Percentiles rank a stretch among this genome's conserved stretches.
phyloP scores from a whole-genome alignment of 1,284 basidiomycete species.

The Puccinia hordei region DNA sequence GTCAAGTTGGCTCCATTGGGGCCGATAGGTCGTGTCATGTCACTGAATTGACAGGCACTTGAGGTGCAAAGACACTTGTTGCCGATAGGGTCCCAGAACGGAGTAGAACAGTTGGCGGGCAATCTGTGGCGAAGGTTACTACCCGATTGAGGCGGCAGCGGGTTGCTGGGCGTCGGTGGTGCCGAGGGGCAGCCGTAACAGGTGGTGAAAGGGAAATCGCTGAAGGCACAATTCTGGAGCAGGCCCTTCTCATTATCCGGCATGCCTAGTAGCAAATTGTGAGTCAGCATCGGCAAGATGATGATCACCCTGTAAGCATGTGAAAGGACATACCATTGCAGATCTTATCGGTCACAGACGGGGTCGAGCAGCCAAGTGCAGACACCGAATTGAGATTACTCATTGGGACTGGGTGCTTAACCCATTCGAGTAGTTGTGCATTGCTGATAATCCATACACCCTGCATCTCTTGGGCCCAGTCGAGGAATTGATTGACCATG shows the following conservation, averaged over 20 bases:
- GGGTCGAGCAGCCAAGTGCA: conserved; percentile 68
- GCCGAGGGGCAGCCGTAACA: conserved; percentile 74
- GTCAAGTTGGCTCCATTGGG: conserved; percentile 72
- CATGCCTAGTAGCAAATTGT: conserved; percentile 34
- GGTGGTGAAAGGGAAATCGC: conserved; percentile 70
- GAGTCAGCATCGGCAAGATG: neutral
- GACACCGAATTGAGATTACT: conserved; percentile 66
- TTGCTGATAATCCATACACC: conserved; percentile 76
- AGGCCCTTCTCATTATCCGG: conserved; percentile 60
- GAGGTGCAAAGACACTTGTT: conserved; percentile 69
- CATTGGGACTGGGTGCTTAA: conserved; percentile 70
- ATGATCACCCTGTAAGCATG: neutral
- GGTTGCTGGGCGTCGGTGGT: conserved; percentile 66
- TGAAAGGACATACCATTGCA: conserved; percentile 72
- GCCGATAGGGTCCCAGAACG: conserved; percentile 74
- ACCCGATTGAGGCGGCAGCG: conserved; percentile 68
- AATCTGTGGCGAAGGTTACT: conserved; percentile 61
- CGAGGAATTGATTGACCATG: conserved; percentile 77
- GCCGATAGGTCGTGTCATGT: conserved; percentile 70
- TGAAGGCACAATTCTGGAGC: conserved; percentile 67
- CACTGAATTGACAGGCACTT: conserved; percentile 66
- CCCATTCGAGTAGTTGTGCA: conserved; percentile 74
- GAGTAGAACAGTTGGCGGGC: conserved; percentile 72
- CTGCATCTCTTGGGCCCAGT: conserved; percentile 75
- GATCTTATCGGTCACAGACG: conserved; percentile 65